Evolutionary conservation across 441 rosid genomes (phyloP), one percentile per base, ranked within the genome.

Genomic region (Cnidoscolus chayamansa): DNA sequence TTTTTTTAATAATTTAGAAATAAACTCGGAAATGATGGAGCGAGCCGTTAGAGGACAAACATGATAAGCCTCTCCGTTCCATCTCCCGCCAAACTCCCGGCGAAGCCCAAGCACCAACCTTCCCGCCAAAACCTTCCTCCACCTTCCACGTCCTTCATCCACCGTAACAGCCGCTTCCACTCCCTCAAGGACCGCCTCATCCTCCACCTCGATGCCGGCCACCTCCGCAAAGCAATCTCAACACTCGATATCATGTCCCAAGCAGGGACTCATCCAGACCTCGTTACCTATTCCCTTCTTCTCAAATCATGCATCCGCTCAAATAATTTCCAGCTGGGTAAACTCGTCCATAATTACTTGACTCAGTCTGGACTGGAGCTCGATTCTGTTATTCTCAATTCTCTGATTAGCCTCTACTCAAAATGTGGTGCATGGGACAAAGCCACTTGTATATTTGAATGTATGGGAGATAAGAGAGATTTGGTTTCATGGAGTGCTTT

Each of bases 281-380:
- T 82, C n/a, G 16, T 72, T 77, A 67, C 89, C 2, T 87, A 80
- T 82, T 83, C 90, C 2, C 75, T 83, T 4, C 88, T 90, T 76
- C 93, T 87, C 83, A 86, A 86, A 47, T 78, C 88, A 31, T 86
- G 93, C 78, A 85, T 87, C 76, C 78, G 90, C 65, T 76, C 88
- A 20, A 83, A 82, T 15, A 75, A 83, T 17, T 86, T 88, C 76
- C 78, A 77, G 4, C 80, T 84, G 57, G 85, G 90, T 1, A 80
- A 63, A 63, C 75, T 81, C 78, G 81, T 88, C 9, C 93, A 86
- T 78, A 30, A 63, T 12, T 75, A 80, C 54, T 68, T 88, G 65
- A n/a, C 57, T 0, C 80, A 76, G 64, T 87, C 85, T 16, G 64
- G 47, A 0, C 74, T 87, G 54, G 84, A 85, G 71, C 82, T 76